Conservation (phyloP, 345 rosid species). For the Aquilaria yunnanensis region DNA sequence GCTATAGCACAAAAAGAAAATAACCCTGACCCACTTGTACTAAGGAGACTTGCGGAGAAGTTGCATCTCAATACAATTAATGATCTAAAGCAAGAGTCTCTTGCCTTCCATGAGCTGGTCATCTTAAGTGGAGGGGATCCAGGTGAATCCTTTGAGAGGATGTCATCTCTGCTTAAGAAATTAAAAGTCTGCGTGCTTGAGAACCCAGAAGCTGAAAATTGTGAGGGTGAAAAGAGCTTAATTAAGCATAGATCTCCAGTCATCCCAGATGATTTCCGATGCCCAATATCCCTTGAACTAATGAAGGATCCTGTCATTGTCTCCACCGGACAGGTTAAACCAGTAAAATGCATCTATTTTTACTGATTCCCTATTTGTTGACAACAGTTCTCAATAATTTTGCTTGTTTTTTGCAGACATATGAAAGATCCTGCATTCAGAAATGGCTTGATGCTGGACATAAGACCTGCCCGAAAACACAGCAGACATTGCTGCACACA, state of each 20-base stretch:
- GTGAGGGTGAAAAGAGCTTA: slow-evolving; percentile 34
- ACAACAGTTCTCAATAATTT: slow-evolving; percentile 12
- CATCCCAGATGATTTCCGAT: slow-evolving; percentile 94
- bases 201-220: slow-evolving; percentile 45
- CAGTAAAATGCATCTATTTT: not conserved
- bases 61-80: slow-evolving; percentile 69
- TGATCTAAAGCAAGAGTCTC: slow-evolving; percentile 76
- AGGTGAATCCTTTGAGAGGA: slow-evolving; percentile 51
- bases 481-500: slow-evolving; percentile 82
- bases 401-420: slow-evolving; percentile 57
- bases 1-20: slow-evolving; percentile 42
- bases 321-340: slow-evolving; percentile 91
- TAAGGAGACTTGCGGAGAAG: slow-evolving; percentile 71
- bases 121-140: slow-evolving; percentile 58
- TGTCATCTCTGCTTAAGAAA: slow-evolving; percentile 66
- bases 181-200: slow-evolving; percentile 54
- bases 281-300: slow-evolving; percentile 95
- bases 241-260: slow-evolving; percentile 85
- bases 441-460: slow-evolving; percentile 99
- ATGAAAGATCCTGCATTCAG: slow-evolving; percentile 91
- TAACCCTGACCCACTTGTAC: slow-evolving; percentile 50
- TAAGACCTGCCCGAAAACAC: slow-evolving; percentile 95
- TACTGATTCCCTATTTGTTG: slow-evolving; percentile 5
- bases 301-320: slow-evolving; percentile 99
- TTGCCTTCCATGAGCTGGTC: slow-evolving; percentile 71